These are phyloP conservation scores for Teunomyces pallodes DNA, from an alignment of 805 yeast genomes.

Conservation along the genomic window DNA sequence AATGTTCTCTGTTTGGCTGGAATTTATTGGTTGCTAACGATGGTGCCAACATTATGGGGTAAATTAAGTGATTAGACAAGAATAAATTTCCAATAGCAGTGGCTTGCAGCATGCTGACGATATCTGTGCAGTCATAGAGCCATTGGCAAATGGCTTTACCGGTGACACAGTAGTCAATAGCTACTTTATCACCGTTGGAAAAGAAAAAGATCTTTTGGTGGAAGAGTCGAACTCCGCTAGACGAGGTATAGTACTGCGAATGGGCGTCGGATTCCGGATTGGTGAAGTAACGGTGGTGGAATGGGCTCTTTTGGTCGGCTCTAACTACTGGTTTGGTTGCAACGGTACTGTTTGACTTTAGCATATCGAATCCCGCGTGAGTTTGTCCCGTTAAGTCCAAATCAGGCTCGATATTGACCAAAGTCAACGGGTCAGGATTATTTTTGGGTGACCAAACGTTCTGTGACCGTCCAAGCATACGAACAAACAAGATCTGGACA, in stretches of 20 bases:
- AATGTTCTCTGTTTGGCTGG: background rate
- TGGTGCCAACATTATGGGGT: slow-evolving; percentile 39
- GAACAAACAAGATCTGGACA: slow-evolving; percentile 59
- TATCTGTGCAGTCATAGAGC: slow-evolving; percentile 87
- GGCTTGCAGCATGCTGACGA: slow-evolving; percentile 53
- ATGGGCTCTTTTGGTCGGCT: slow-evolving; percentile 48
- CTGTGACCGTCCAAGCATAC: slow-evolving; percentile 63
- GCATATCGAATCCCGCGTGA: background rate
- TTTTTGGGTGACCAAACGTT: slow-evolving; percentile 66
- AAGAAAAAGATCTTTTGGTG: slow-evolving; percentile 35
- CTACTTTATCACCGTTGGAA: slow-evolving; percentile 12
- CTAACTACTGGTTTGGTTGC: background rate
- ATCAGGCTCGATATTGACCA: background rate
- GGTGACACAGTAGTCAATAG: slow-evolving; percentile 51
- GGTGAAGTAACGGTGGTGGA: slow-evolving; percentile 72
- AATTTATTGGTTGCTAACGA: slow-evolving; percentile 21
- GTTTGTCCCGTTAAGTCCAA: background rate
- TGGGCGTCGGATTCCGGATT: slow-evolving; percentile 87
- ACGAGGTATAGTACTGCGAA: slow-evolving; percentile 71
- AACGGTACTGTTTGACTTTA: background rate
- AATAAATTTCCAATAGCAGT: slow-evolving; percentile 51
- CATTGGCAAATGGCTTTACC: slow-evolving; percentile 84
- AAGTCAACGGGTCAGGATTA: slow-evolving; percentile 41
- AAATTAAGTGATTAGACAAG: slow-evolving; percentile 44
- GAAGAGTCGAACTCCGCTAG: slow-evolving; percentile 62